These are phyloP conservation scores for Akanthomyces muscarius DNA, from an alignment of 2,329 filamentous ascomycete genomes.

Conservation along the genomic window DNA sequence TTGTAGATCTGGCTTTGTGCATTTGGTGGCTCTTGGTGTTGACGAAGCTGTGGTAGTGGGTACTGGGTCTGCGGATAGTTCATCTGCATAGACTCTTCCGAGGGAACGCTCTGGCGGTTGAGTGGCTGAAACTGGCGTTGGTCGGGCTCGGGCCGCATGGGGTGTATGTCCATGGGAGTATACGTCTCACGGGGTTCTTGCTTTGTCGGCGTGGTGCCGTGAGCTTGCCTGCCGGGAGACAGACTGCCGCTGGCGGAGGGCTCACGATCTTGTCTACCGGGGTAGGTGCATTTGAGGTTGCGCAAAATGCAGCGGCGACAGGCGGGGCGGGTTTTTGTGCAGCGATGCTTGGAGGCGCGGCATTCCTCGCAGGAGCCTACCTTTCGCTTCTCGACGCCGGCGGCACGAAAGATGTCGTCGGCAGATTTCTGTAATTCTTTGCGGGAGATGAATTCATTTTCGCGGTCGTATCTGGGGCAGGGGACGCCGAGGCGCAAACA, in stretches of 20 bases:
- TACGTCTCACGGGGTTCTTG: slow-evolving; percentile 8
- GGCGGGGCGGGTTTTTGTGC: slow-evolving; percentile 25
- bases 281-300: slow-evolving; percentile 22
- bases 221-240: slow-evolving; percentile 3
- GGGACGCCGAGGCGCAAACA: slow-evolving; percentile 25
- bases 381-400: slow-evolving; percentile 27
- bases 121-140: slow-evolving; percentile 17
- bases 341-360: slow-evolving; percentile 26
- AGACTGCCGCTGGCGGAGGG: slow-evolving; percentile 12
- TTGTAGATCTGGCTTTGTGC: neutral
- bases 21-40: neutral
- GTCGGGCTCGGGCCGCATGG: slow-evolving; percentile 10
- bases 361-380: slow-evolving; percentile 29
- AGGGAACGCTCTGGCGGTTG: slow-evolving; percentile 1
- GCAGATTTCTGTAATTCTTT: slow-evolving; percentile 24
- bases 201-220: slow-evolving; percentile 1
- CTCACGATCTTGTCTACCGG: slow-evolving; percentile 17
- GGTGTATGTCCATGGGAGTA: slow-evolving; percentile 9
- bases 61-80: slow-evolving; percentile 4
- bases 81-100: slow-evolving; percentile 2
- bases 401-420: slow-evolving; percentile 26
- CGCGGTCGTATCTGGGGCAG: slow-evolving; percentile 25
- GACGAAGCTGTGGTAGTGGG: slow-evolving; percentile 12
- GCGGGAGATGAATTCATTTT: slow-evolving; percentile 22
- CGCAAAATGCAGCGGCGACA: slow-evolving; percentile 27